phyloP scores from a whole-genome alignment of 805 yeast species.

The Saccharomycopsis javanensis region DNA sequence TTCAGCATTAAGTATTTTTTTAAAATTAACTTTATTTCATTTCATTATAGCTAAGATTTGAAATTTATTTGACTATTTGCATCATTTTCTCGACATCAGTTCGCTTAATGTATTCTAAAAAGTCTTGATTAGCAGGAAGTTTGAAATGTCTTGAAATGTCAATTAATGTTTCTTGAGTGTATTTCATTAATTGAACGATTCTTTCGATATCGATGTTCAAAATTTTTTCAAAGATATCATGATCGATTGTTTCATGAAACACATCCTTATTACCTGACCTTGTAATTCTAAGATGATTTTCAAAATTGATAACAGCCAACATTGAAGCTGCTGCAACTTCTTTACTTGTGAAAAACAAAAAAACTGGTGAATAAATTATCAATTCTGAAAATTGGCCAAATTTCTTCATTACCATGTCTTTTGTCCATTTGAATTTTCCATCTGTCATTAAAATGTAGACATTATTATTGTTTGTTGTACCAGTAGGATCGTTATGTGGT shows the following conservation, averaged over 20 bases:
- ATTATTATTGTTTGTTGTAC: background rate
- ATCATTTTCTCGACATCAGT: background rate
- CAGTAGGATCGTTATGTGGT: background rate
- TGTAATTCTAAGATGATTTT: background rate
- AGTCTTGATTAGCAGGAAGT: background rate
- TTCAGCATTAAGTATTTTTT: no score
- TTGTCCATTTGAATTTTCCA: constrained; percentile 1
- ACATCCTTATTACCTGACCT: background rate
- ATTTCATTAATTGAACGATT: background rate
- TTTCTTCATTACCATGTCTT: constrained; percentile 3
- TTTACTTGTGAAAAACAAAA: constrained; percentile 8
- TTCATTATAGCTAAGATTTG: no score
- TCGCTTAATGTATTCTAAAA: background rate
- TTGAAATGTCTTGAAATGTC: background rate
- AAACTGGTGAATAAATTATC: constrained; percentile 9
- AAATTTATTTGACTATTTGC: background rate
- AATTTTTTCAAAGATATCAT: background rate
- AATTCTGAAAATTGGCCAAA: constrained; percentile 10
- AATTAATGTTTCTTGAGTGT: constrained; percentile 2
- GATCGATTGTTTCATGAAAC: background rate
- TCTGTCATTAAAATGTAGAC: background rate
- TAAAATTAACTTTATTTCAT: no score
- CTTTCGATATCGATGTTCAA: constrained; percentile 3
- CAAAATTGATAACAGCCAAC: background rate
- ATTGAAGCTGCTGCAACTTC: constrained; percentile 16